These are phyloP conservation scores for Ogataea ganodermae DNA, from an alignment of 805 yeast species.

Conservation along the genomic window DNA sequence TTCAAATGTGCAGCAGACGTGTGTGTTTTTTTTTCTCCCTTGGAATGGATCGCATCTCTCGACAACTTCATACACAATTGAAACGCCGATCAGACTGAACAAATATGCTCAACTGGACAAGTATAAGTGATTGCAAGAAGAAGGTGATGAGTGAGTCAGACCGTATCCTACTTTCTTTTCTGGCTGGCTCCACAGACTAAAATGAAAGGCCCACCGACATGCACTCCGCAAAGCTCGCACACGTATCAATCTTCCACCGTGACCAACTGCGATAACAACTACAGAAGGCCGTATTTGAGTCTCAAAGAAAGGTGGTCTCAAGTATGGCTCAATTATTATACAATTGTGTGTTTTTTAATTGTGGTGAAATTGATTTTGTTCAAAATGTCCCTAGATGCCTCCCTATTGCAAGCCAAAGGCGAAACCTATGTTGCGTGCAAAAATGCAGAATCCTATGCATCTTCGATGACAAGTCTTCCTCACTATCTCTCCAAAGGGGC, in stretches of 20 bases:
- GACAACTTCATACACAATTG: neutral
- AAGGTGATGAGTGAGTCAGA: neutral
- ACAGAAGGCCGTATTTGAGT: conserved; percentile 44
- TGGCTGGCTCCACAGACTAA: neutral
- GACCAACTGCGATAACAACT: conserved; percentile 11
- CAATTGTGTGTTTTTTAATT: conserved; percentile 56
- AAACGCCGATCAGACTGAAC: neutral
- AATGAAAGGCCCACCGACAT: neutral
- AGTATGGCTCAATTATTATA: conserved; percentile 63
- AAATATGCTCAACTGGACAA: neutral
- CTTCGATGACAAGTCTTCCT: conserved; percentile 48
- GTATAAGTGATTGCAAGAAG: conserved; percentile 1
- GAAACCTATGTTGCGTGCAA: conserved; percentile 48
- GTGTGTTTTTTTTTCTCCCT: no score
- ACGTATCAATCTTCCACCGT: neutral
- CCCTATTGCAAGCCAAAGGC: conserved; percentile 42
- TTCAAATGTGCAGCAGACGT: neutral
- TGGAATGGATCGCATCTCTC: neutral
- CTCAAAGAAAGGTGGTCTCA: conserved; percentile 61
- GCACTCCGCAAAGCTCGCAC: neutral
- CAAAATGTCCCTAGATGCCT: conserved; percentile 43
- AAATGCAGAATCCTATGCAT: conserved; percentile 43
- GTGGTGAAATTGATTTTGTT: conserved; percentile 64
- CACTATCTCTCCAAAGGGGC: conserved; percentile 57
- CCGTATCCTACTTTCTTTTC: no score